phyloP scores from a whole-genome alignment of 768 basidiomycete species.

The Leccinum pellstonianum region DNA sequence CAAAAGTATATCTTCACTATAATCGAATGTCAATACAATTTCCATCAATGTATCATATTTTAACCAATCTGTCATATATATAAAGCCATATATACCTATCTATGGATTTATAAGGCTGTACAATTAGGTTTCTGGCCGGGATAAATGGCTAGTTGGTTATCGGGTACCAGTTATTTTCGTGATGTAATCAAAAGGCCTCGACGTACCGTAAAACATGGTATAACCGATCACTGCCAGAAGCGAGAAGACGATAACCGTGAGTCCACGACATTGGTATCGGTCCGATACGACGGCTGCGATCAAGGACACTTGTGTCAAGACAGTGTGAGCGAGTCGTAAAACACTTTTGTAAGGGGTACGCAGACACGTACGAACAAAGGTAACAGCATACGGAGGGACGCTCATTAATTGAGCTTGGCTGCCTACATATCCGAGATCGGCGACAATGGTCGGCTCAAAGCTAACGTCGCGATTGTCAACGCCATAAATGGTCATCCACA shows the following conservation, averaged over 20 bases:
- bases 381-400: conserved; percentile 35
- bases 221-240: conserved; percentile 51
- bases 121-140: too few species aligned
- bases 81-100: too few species aligned
- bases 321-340: not conserved
- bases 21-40: too few species aligned
- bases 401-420: conserved; percentile 38
- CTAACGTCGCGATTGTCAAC: conserved; percentile 39
- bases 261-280: conserved; percentile 49
- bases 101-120: too few species aligned
- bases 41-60: too few species aligned
- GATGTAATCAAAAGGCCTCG: not conserved
- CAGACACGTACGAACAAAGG: conserved; percentile 20
- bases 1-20: too few species aligned
- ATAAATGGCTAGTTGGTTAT: too few species aligned
- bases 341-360: too few species aligned
- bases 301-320: conserved; percentile 32
- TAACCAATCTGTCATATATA: too few species aligned
- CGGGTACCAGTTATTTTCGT: too few species aligned
- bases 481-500: conserved; percentile 23
- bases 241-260: conserved; percentile 43
- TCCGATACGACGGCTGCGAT: conserved; percentile 52
- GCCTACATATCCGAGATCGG: conserved; percentile 54
- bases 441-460: conserved; percentile 73
- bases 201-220: conserved; percentile 51